phyloP scores from a whole-genome alignment of 768 basidiomycete species.

The Tricholoma flavovirens region DNA sequence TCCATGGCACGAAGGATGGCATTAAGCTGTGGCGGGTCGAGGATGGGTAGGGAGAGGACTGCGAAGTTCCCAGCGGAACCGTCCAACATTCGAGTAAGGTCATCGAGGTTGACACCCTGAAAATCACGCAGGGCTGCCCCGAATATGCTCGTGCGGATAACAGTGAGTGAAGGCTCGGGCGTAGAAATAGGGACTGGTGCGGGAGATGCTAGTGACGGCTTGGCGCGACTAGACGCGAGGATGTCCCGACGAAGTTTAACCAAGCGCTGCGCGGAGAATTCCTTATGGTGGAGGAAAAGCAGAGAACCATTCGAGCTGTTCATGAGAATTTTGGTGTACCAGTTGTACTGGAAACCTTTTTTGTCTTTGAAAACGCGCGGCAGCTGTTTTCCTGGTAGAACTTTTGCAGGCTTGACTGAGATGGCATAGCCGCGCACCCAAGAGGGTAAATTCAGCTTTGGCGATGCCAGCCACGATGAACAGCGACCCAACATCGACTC shows the following conservation, averaged over 20 bases:
- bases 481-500: too few species aligned
- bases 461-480: slow-evolving; percentile 15
- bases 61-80: slow-evolving; percentile 57
- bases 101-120: slow-evolving; percentile 40
- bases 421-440: slow-evolving; percentile 47
- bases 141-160: slow-evolving; percentile 75
- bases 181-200: slow-evolving; percentile 20
- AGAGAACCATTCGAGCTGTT: slow-evolving; percentile 52
- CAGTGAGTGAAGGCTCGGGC: slow-evolving; percentile 49
- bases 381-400: slow-evolving; percentile 45
- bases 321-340: slow-evolving; percentile 69
- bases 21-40: slow-evolving; percentile 69
- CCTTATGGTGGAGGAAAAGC: slow-evolving; percentile 73
- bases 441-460: slow-evolving; percentile 18
- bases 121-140: slow-evolving; percentile 69
- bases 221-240: slow-evolving; percentile 43
- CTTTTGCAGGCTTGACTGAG: slow-evolving; percentile 45
- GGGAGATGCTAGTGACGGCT: slow-evolving; percentile 32
- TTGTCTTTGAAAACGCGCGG: slow-evolving; percentile 72
- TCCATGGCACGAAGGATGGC: slow-evolving; percentile 64
- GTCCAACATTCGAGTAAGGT: slow-evolving; percentile 48
- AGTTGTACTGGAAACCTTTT: slow-evolving; percentile 76
- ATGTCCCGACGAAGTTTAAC: slow-evolving; percentile 68
- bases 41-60: slow-evolving; percentile 55
- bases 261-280: slow-evolving; percentile 65